Conservation (phyloP, 345 rosid genomes). For the Populus tremula region DNA sequence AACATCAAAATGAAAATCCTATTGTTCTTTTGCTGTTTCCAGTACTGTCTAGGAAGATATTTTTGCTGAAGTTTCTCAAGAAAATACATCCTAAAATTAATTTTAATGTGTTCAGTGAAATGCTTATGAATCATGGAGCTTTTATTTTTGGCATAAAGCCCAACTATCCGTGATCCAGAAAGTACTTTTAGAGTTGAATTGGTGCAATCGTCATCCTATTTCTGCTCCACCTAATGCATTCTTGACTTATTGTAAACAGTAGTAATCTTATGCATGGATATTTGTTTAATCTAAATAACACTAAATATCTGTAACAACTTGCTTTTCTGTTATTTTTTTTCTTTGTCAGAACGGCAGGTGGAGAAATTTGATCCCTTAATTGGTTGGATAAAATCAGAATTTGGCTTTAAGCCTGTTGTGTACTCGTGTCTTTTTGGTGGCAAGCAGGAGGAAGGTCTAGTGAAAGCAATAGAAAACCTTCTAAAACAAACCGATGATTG, state of each 20-base stretch:
- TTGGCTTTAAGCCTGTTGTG: constrained; percentile 71
- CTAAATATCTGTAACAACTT: neutral
- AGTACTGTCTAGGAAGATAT: neutral
- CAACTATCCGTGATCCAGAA: neutral
- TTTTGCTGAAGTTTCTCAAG: neutral
- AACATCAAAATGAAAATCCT: too few species aligned
- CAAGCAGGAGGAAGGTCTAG: constrained; percentile 75
- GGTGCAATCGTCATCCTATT: neutral
- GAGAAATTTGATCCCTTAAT: constrained; percentile 86
- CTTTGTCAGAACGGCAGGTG: constrained; percentile 59
- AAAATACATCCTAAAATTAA: neutral
- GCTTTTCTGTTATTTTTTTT: constrained; percentile 4
- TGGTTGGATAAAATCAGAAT: constrained; percentile 76
- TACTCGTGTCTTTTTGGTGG: constrained; percentile 81
- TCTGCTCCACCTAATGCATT: neutral
- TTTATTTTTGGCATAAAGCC: neutral
- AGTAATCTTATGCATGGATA: neutral
- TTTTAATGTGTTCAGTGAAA: neutral
- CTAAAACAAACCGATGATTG: constrained; percentile 61
- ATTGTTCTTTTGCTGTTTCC: neutral
- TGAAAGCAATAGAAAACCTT: constrained; percentile 58
- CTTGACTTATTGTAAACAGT: neutral
- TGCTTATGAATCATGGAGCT: neutral
- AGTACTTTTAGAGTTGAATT: neutral
- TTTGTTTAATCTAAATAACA: neutral